Percentiles rank a stretch among this genome's conserved stretches.
These are phyloP conservation scores for Lobosporangium transversale DNA, from an alignment of 192 early-diverging fungal genomes.

Conservation along the genomic window DNA sequence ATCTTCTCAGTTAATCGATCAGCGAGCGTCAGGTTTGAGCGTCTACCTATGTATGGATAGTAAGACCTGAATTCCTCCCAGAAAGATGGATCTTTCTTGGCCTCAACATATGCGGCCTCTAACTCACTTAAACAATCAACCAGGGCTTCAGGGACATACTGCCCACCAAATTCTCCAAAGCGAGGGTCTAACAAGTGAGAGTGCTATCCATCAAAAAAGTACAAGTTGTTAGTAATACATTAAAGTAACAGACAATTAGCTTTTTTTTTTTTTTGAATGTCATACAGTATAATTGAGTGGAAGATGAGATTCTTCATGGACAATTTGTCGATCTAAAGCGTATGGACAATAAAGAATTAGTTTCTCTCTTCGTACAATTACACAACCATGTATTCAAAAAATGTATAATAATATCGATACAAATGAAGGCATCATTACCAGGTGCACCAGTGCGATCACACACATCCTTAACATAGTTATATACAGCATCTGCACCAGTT, in stretches of 20 bases:
- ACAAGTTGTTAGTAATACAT: background rate
- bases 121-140: constrained; percentile 94
- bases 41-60: constrained; percentile 93
- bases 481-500: constrained; percentile 53
- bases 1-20: constrained; percentile 81
- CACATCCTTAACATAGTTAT: constrained; percentile 61
- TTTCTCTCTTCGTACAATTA: no score
- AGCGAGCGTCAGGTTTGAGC: constrained; percentile 89
- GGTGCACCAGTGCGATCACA: constrained; percentile 47
- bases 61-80: constrained; percentile 90
- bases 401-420: no score
- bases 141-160: constrained; percentile 97
- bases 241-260: no score
- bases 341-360: no score
- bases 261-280: no score
- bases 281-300: no score
- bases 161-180: constrained; percentile 96
- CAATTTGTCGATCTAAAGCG: no score
- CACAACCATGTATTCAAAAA: no score
- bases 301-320: no score
- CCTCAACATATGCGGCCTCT: constrained; percentile 82
- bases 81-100: constrained; percentile 90
- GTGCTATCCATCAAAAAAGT: constrained; percentile 13
- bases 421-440: constrained; percentile 24
- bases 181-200: constrained; percentile 75